phyloP scores from a whole-genome alignment of 2,329 filamentous ascomycete species.

The Pseudogymnoascus sp. region DNA sequence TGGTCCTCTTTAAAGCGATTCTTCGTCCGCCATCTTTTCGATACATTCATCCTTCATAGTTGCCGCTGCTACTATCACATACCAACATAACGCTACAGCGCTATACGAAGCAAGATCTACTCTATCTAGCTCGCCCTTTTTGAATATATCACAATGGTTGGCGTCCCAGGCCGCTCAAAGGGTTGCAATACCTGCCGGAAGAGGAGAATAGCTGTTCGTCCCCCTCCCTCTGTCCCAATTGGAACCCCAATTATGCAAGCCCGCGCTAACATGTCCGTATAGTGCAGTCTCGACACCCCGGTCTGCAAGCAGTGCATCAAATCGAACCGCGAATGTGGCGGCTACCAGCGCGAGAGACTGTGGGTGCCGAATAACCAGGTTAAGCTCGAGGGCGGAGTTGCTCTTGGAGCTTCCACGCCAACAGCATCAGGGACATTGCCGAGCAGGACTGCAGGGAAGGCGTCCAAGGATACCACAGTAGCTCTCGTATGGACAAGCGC shows the following conservation, averaged over 20 bases:
- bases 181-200: conserved; percentile 56
- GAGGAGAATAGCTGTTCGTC: conserved; percentile 33
- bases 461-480: not conserved
- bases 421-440: not conserved
- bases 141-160: conserved; percentile 20
- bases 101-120: not conserved
- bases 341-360: conserved; percentile 48
- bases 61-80: not conserved
- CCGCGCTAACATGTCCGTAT: not conserved
- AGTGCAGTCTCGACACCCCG: conserved; percentile 58
- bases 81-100: not conserved
- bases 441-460: not conserved
- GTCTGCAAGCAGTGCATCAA: conserved; percentile 53
- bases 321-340: conserved; percentile 50
- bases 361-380: conserved; percentile 6
- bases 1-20: not conserved
- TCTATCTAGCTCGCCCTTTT: not conserved
- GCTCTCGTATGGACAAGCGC: not conserved
- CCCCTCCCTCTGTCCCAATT: not conserved
- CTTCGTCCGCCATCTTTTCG: not conserved
- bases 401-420: not conserved
- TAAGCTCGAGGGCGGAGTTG: not conserved
- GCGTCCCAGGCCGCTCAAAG: conserved; percentile 57
- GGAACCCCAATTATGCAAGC: not conserved
- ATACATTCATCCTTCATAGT: not conserved